A percentile compares a stretch with the other conserved stretches of the same genome.
These are phyloP conservation scores for Umbelopsis ramanniana DNA, from an alignment of 192 early-diverging fungal genomes.

Conservation along the genomic window DNA sequence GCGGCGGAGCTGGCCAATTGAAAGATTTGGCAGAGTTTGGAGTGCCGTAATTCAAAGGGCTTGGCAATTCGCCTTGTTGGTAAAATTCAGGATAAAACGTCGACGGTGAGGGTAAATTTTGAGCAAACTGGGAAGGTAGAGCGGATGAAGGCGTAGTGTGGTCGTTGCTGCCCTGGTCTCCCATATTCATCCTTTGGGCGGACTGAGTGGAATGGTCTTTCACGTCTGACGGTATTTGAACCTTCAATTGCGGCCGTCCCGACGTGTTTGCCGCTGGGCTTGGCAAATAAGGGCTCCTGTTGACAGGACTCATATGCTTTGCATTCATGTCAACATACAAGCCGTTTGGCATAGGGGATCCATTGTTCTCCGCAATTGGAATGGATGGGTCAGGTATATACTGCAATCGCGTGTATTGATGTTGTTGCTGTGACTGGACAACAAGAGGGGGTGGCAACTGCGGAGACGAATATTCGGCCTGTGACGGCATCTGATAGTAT, in stretches of 20 bases:
- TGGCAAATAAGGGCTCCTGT: conserved; percentile 6
- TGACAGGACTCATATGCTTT: not conserved
- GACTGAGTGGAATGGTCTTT: not conserved
- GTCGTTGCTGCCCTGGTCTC: conserved; percentile 47
- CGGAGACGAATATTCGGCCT: conserved; percentile 17
- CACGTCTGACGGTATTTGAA: conserved; percentile 15
- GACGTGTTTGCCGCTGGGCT: not conserved
- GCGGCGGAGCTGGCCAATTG: conserved; percentile 59
- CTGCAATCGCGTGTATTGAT: not conserved
- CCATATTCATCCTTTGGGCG: not conserved
- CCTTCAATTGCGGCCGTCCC: not conserved
- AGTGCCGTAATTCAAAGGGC: conserved; percentile 74
- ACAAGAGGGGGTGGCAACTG: conserved; percentile 14
- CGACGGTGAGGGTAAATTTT: conserved; percentile 73
- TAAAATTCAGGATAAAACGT: conserved; percentile 73
- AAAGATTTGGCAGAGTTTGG: conserved; percentile 72
- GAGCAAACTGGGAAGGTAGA: conserved; percentile 58
- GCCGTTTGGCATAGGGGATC: not conserved
- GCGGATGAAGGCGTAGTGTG: conserved; percentile 56
- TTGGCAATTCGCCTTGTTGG: conserved; percentile 63
- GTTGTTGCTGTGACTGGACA: not conserved
- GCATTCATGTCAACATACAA: not conserved
- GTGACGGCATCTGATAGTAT: conserved; percentile 14
- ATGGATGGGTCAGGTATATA: conserved; percentile 1
- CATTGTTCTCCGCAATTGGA: not conserved